phyloP scores from a whole-genome alignment of 2,329 filamentous ascomycete genomes.

The Trichoderma citrinoviride region DNA sequence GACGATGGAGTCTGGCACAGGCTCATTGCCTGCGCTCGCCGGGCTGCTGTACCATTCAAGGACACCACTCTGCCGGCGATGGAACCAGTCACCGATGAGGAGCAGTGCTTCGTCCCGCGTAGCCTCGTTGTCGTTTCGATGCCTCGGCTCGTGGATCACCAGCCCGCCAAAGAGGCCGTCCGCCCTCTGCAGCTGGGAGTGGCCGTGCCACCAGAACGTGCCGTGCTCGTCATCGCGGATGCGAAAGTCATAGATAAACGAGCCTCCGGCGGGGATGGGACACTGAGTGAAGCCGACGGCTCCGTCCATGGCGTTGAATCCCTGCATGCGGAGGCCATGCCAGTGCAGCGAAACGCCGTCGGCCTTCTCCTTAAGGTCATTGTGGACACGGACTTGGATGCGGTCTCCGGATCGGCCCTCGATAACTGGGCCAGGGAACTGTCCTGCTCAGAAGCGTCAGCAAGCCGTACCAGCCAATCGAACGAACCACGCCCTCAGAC shows the following conservation, averaged over 20 bases:
- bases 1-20: slow-evolving; percentile 34
- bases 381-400: slow-evolving; percentile 65
- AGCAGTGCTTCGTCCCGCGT: slow-evolving; percentile 54
- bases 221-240: slow-evolving; percentile 56
- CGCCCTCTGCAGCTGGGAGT: slow-evolving; percentile 47
- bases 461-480: not conserved
- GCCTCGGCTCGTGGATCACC: slow-evolving; percentile 52
- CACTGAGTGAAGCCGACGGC: slow-evolving; percentile 50
- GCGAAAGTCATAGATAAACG: slow-evolving; percentile 55
- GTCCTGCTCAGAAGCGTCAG: slow-evolving; percentile 28
- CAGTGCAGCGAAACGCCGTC: slow-evolving; percentile 62
- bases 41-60: slow-evolving; percentile 31
- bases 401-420: slow-evolving; percentile 69
- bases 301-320: slow-evolving; percentile 67
- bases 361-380: slow-evolving; percentile 57
- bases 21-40: slow-evolving; percentile 43
- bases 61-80: slow-evolving; percentile 42
- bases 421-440: slow-evolving; percentile 69
- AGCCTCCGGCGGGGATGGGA: slow-evolving; percentile 49
- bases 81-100: slow-evolving; percentile 45
- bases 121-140: slow-evolving; percentile 30
- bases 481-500: not conserved
- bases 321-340: slow-evolving; percentile 72
- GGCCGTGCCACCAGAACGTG: slow-evolving; percentile 59
- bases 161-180: slow-evolving; percentile 60